A percentile compares a stretch with the other conserved stretches of the same genome.
Evolutionary conservation across 2,329 filamentous ascomycete species (phyloP).

Genomic region (Alternaria consortialis): DNA sequence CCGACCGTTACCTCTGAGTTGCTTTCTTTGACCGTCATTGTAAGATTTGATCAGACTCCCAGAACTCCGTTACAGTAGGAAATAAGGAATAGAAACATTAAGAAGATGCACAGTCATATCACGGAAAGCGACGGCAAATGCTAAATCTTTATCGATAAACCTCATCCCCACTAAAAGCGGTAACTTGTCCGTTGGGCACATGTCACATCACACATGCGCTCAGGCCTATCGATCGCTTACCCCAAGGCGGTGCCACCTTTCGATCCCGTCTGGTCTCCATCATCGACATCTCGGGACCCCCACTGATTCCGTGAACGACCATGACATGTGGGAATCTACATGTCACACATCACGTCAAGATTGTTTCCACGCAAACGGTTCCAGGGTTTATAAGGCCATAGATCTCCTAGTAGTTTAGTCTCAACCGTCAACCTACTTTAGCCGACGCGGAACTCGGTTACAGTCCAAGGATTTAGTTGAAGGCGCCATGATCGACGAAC

Average conservation of each 20-base stretch:
- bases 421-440: conserved; percentile 1
- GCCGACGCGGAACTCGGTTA: not conserved
- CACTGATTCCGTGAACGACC: conserved; percentile 6
- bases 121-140: conserved; percentile 14
- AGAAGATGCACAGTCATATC: conserved; percentile 9
- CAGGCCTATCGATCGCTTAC: conserved; percentile 13
- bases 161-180: conserved; percentile 12
- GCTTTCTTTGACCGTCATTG: conserved; percentile 38
- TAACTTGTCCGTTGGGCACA: not conserved
- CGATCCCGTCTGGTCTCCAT: conserved; percentile 1
- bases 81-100: not conserved
- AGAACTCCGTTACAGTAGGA: conserved; percentile 14
- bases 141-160: conserved; percentile 27
- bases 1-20: conserved; percentile 61
- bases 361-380: not conserved
- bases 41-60: not conserved
- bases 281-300: conserved; percentile 18
- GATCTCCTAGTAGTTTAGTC: conserved; percentile 1
- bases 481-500: conserved; percentile 21
- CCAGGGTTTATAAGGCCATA: conserved; percentile 5
- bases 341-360: conserved; percentile 1
- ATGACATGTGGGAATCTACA: conserved; percentile 9
- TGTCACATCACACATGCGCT: conserved; percentile 4
- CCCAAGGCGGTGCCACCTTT: conserved; percentile 3
- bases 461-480: conserved; percentile 1